These are phyloP conservation scores for Eucalyptus erythrocorys DNA, from an alignment of 345 rosid species.

Conservation along the genomic window DNA sequence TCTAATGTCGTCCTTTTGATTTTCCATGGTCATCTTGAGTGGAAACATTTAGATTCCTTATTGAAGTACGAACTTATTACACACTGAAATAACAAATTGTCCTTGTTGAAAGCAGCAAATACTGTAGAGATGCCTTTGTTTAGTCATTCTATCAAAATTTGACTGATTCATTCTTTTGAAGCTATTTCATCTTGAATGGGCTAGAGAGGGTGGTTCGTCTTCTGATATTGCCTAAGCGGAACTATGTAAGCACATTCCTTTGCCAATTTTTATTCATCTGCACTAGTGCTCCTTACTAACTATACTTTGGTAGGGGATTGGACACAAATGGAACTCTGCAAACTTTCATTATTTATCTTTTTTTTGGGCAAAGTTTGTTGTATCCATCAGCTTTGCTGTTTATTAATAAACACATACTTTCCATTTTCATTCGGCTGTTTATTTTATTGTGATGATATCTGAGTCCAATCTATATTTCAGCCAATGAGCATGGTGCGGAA, in stretches of 20 bases:
- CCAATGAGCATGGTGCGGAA: conserved; percentile 75
- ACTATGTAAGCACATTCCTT: conserved; percentile 58
- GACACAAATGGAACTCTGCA: background rate
- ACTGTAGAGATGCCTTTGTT: background rate
- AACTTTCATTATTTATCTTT: background rate
- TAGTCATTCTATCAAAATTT: background rate
- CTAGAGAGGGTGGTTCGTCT: conserved; percentile 88
- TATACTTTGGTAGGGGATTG: background rate
- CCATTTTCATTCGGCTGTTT: background rate
- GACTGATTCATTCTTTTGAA: conserved; percentile 2
- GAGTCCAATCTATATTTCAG: conserved; percentile 32
- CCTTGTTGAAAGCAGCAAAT: background rate
- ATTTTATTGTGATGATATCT: conserved; percentile 1
- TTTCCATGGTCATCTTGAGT: background rate
- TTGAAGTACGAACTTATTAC: background rate
- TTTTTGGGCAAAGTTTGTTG: background rate
- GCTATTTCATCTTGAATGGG: conserved; percentile 87
- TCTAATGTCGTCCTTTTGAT: background rate
- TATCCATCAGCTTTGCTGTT: background rate
- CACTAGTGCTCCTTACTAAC: background rate
- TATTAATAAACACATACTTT: background rate
- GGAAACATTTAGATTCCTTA: background rate
- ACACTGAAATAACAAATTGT: background rate
- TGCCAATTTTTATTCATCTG: background rate
- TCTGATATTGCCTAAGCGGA: conserved; percentile 76